These are phyloP conservation scores for Sarcodon sp. DNA, from an alignment of 768 basidiomycete genomes.

Conservation along the genomic window DNA sequence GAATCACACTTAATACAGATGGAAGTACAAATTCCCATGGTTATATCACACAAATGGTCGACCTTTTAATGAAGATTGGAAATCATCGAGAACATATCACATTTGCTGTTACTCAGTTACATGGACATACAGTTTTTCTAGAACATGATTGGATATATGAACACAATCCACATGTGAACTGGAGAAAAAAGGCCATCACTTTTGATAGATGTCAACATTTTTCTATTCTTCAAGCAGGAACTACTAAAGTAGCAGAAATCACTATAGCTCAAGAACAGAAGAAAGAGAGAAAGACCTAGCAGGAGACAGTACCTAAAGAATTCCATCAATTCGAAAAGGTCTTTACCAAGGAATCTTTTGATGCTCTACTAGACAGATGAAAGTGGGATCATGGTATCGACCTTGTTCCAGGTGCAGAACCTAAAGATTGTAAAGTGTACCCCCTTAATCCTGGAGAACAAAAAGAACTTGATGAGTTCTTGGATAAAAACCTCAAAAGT, in stretches of 20 bases:
- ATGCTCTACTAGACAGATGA: constrained; percentile 3
- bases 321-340: constrained; percentile 14
- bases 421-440: constrained; percentile 7
- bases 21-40: constrained; percentile 5
- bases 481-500: constrained; percentile 10
- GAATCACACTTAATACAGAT: constrained; percentile 7
- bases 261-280: constrained; percentile 2
- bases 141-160: constrained; percentile 9
- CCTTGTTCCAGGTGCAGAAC: constrained; percentile 3
- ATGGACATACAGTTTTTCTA: constrained; percentile 6
- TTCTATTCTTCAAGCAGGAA: background rate
- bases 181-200: constrained; percentile 3
- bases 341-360: background rate
- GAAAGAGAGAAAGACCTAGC: background rate
- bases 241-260: constrained; percentile 3
- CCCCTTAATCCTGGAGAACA: constrained; percentile 6
- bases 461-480: constrained; percentile 7
- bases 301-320: constrained; percentile 4
- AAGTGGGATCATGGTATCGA: constrained; percentile 10
- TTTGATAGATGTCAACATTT: constrained; percentile 3
- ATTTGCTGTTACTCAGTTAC: constrained; percentile 5
- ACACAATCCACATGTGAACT: constrained; percentile 10
- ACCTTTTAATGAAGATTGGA: background rate
- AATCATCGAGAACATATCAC: constrained; percentile 5
- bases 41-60: constrained; percentile 4